phyloP scores from a whole-genome alignment of 2,329 filamentous ascomycete genomes.

The Kalmusia sp. region DNA sequence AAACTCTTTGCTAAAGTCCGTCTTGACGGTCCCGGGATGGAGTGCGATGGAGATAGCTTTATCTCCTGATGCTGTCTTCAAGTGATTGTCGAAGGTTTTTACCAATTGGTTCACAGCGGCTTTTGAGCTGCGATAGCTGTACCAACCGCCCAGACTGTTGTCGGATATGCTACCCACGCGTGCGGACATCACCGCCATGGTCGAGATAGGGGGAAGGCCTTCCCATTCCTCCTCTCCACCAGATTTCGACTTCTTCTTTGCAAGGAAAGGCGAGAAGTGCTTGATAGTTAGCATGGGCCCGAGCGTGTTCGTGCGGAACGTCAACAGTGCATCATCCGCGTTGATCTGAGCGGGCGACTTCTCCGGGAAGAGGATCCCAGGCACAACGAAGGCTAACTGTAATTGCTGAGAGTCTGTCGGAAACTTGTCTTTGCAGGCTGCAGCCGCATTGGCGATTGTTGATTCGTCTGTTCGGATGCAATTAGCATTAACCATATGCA shows the following conservation, averaged over 20 bases:
- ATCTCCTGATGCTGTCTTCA: slow-evolving; percentile 63
- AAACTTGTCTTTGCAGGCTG: slow-evolving; percentile 62
- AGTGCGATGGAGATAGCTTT: slow-evolving; percentile 73
- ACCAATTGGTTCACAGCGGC: slow-evolving; percentile 74
- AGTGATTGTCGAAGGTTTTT: slow-evolving; percentile 74
- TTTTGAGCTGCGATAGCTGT: slow-evolving; percentile 79
- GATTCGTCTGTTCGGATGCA: slow-evolving; percentile 61
- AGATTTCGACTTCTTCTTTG: slow-evolving; percentile 54
- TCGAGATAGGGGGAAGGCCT: slow-evolving; percentile 59
- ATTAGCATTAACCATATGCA: not conserved
- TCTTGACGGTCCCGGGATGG: slow-evolving; percentile 83
- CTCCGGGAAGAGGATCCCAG: slow-evolving; percentile 76
- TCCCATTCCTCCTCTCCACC: slow-evolving; percentile 19
- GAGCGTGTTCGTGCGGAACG: slow-evolving; percentile 75
- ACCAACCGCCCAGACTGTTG: slow-evolving; percentile 80
- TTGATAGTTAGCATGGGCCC: slow-evolving; percentile 80
- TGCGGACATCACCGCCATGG: slow-evolving; percentile 78
- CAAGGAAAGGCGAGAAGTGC: slow-evolving; percentile 74
- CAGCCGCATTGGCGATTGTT: slow-evolving; percentile 65
- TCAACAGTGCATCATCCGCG: slow-evolving; percentile 66
- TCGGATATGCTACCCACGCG: slow-evolving; percentile 77
- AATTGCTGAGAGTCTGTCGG: slow-evolving; percentile 60
- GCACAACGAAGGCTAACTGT: slow-evolving; percentile 72
- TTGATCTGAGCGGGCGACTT: slow-evolving; percentile 72
- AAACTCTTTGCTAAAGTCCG: slow-evolving; percentile 74